A percentile compares a stretch with the other conserved stretches of the same genome.
phyloP scores from a whole-genome alignment of 441 rosid genomes.

The Syzygium malaccense region DNA sequence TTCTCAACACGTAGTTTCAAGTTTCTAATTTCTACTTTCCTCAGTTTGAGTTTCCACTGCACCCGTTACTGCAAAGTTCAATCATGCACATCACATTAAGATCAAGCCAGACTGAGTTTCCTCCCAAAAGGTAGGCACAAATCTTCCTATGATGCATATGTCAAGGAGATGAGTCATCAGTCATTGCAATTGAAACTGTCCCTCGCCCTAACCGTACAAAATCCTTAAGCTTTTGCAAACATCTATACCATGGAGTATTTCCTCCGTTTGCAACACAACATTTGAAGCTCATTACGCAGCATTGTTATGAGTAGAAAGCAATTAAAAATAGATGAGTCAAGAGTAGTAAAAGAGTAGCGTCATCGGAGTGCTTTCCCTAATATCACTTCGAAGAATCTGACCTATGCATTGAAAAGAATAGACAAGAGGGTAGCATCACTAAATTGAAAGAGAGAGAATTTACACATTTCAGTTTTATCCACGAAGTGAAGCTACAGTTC shows the following conservation, averaged over 20 bases:
- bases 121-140: neutral
- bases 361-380: neutral
- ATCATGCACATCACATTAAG: neutral
- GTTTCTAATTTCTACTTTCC: neutral
- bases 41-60: neutral
- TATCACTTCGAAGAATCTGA: neutral
- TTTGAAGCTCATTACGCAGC: neutral
- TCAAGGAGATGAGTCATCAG: neutral
- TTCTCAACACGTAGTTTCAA: neutral
- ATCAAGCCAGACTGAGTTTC: neutral
- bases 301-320: neutral
- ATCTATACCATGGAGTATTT: neutral
- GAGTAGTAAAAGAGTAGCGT: neutral
- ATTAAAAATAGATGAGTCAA: neutral
- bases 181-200: neutral
- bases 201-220: neutral
- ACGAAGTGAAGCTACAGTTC: neutral
- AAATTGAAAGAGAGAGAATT: constrained; percentile 15
- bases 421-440: neutral
- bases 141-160: neutral
- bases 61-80: neutral
- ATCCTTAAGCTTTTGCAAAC: neutral
- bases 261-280: neutral
- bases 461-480: constrained; percentile 25
- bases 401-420: neutral